Conservation (phyloP, 1,284 basidiomycete genomes). For the Boletus semigastroideus region DNA sequence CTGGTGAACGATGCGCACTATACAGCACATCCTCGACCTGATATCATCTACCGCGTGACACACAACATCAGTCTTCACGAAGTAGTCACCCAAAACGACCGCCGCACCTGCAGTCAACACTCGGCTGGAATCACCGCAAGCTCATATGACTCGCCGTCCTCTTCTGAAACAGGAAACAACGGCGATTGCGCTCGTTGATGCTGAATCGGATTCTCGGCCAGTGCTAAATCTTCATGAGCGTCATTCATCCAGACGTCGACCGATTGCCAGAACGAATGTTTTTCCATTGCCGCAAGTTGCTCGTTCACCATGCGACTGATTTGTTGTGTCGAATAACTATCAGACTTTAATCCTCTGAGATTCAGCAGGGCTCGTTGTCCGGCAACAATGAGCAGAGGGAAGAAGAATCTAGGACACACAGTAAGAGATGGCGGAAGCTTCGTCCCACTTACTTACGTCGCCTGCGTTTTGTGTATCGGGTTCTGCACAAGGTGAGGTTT, state of each 20-base stretch:
- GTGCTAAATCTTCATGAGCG: background rate
- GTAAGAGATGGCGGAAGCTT: background rate
- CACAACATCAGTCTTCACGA: no score
- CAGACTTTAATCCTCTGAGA: conserved; percentile 4
- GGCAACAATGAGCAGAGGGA: conserved; percentile 2
- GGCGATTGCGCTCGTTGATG: background rate
- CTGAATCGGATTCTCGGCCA: background rate
- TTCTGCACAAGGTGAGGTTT: background rate
- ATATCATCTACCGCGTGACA: no score
- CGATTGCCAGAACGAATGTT: conserved; percentile 1
- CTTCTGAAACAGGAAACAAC: background rate
- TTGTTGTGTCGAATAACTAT: background rate
- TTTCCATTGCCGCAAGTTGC: conserved; percentile 1
- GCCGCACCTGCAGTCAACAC: background rate
- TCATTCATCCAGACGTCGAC: conserved; percentile 4
- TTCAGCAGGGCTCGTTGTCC: conserved; percentile 11
- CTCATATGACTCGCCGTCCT: background rate
- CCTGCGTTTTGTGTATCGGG: background rate
- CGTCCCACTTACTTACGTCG: background rate
- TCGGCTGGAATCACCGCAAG: background rate
- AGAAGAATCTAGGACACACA: background rate
- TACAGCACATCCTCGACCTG: background rate
- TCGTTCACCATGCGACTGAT: background rate
- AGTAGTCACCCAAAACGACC: background rate
- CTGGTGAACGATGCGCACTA: background rate